Base-by-base conservation (phyloP, 2,329 filamentous ascomycete genomes). In the Coleophoma cylindrospora region DNA sequence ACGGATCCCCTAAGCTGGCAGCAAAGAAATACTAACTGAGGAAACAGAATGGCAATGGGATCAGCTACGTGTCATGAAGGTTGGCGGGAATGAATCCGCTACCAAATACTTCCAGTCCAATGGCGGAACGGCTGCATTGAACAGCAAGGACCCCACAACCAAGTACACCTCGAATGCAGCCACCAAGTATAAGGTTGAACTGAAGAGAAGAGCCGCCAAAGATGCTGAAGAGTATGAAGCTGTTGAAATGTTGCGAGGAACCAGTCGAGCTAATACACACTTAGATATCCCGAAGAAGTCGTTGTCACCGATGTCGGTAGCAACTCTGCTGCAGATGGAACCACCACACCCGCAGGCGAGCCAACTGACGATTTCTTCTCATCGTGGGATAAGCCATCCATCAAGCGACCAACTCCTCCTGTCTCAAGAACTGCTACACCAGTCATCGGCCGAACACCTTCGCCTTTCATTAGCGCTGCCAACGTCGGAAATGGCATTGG, bases 91-190 rank as follows among this genome's bases (percentile, higher is more conserved):
- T 66, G 92, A 97, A 72, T 96, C 91, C 51, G 94, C 94, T 45
- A 96, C 91, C 64, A 96, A 96, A 73, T 99, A 90, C 76, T 99
- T 97, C 76, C 91, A 96, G 72, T 86, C 90, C 61, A 94, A 99
- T 67, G 94, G 94, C 56, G 94, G 94, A 54, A 91, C 89, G 38
- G 91, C 92, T 45, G 92, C 92, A 49, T 81, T 99, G 54, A 90
- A 90, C 60, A 96, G 91, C 81, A 97, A 97, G 71, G 94, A 99
- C 66, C 80, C 87, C 44, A 97, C 96, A 75, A 91, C 89, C 50
- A 99, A 99, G 75, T 99, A 99, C 71, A 91, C 89, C 48, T 96
- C 89, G 57, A 87, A 83, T 64, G 87, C 88, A n/a, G 94, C 94
- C 19, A 87, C 83, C 60, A 97, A 97, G 72, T 99, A 99, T 74